Evolutionary conservation across 202 grass and related monocot genomes (phyloP).

Genomic region (Panicum virgatum): DNA sequence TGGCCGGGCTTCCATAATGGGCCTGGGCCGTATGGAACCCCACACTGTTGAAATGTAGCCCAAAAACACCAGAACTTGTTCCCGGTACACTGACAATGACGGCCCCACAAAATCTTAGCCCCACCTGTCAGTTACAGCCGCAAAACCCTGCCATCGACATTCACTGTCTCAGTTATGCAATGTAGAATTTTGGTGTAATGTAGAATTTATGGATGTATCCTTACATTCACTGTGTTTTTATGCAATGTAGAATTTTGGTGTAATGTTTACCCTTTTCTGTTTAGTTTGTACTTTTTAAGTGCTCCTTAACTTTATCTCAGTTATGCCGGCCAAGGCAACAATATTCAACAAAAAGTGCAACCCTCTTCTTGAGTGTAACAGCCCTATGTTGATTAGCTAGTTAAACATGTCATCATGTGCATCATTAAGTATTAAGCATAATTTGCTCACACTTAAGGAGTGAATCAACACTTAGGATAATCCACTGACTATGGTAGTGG

Average conservation of each 20-base stretch:
- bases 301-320: slow-evolving; percentile 63
- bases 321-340: slow-evolving; percentile 89
- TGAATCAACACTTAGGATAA: too few species aligned
- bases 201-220: slow-evolving; percentile 96
- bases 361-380: slow-evolving; percentile 70
- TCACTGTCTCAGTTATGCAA: too few species aligned
- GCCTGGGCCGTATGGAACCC: too few species aligned
- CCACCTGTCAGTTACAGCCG: neutral
- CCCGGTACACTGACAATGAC: neutral
- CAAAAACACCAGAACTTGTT: neutral
- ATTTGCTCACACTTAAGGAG: too few species aligned
- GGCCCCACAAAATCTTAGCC: neutral
- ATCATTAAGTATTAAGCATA: too few species aligned
- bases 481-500: too few species aligned
- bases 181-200: too few species aligned
- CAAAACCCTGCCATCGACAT: neutral
- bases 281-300: slow-evolving; percentile 14
- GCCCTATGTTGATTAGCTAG: too few species aligned
- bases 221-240: slow-evolving; percentile 28
- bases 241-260: slow-evolving; percentile 22
- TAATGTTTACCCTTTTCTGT: slow-evolving; percentile 3
- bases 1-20: too few species aligned
- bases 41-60: too few species aligned
- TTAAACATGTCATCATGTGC: too few species aligned
- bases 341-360: slow-evolving; percentile 95